A percentile compares a stretch with the other conserved stretches of the same genome.
Evolutionary conservation across 441 rosid species (phyloP).

Genomic region (Adansonia gregorii): DNA sequence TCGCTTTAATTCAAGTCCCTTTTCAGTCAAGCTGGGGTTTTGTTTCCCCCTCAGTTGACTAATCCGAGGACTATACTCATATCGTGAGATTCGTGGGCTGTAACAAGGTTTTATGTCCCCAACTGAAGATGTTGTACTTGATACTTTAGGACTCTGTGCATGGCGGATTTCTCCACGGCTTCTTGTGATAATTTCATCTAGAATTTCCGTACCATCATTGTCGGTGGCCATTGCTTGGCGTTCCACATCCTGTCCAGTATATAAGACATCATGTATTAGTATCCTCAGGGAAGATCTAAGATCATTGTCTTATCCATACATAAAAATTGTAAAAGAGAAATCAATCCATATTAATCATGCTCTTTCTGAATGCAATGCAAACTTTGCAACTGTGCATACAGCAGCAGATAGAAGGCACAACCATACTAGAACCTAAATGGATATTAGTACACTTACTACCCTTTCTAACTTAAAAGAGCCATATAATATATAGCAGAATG

Average conservation of each 20-base stretch:
- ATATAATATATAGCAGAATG: background rate
- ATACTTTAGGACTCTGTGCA: conserved; percentile 56
- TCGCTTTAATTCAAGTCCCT: conserved; percentile 39
- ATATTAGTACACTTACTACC: background rate
- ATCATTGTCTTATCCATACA: background rate
- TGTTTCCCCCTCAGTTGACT: conserved; percentile 36
- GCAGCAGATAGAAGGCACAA: background rate
- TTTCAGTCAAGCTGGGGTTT: conserved; percentile 41
- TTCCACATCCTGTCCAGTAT: conserved; percentile 48
- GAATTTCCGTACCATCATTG: conserved; percentile 58
- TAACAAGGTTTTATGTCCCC: conserved; percentile 44
- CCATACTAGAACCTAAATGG: too few species aligned
- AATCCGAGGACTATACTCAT: conserved; percentile 51
- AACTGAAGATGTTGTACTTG: conserved; percentile 50
- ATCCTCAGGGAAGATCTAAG: background rate
- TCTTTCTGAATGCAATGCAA: background rate
- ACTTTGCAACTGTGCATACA: background rate
- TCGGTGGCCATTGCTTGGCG: conserved; percentile 38
- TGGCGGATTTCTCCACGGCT: conserved; percentile 76
- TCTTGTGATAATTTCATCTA: conserved; percentile 70
- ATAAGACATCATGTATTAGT: conserved; percentile 24
- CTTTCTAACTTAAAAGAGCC: background rate
- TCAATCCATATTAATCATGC: background rate
- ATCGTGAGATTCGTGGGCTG: conserved; percentile 44
- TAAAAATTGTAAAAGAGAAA: background rate